Conservation (phyloP, 345 rosid species). For the Triadica sebifera region DNA sequence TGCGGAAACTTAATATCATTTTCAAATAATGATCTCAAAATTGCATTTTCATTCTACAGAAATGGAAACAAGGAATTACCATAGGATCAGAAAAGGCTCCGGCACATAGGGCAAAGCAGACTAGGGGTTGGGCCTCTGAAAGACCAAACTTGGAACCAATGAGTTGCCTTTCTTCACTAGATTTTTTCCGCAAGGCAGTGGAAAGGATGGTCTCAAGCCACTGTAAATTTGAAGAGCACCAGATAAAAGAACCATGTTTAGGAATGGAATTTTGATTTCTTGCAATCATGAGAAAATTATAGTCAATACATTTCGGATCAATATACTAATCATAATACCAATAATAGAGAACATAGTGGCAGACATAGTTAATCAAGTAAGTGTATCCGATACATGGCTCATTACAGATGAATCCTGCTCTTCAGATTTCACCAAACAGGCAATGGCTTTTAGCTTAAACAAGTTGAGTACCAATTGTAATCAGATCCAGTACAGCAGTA, state of each 20-base stretch:
- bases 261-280: conserved; percentile 11
- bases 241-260: conserved; percentile 5
- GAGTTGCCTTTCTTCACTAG: conserved; percentile 61
- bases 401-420: neutral
- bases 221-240: conserved; percentile 37
- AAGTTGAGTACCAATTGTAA: too few relatives aligned
- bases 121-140: conserved; percentile 48
- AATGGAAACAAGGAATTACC: conserved; percentile 43
- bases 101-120: conserved; percentile 81
- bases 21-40: neutral
- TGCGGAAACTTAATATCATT: neutral
- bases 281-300: neutral
- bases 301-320: neutral
- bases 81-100: conserved; percentile 82
- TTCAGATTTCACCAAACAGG: neutral
- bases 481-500: too few relatives aligned
- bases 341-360: too few relatives aligned
- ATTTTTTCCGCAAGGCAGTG: conserved; percentile 69
- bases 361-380: too few relatives aligned
- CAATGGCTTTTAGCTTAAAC: neutral
- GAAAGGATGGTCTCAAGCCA: conserved; percentile 85
- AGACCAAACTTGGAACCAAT: conserved; percentile 61
- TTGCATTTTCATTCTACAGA: neutral
- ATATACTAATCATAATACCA: neutral
- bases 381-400: neutral